Percentiles rank a stretch among this genome's conserved stretches.
phyloP scores from a whole-genome alignment of 768 basidiomycete genomes.

The Lentinula sp. region DNA sequence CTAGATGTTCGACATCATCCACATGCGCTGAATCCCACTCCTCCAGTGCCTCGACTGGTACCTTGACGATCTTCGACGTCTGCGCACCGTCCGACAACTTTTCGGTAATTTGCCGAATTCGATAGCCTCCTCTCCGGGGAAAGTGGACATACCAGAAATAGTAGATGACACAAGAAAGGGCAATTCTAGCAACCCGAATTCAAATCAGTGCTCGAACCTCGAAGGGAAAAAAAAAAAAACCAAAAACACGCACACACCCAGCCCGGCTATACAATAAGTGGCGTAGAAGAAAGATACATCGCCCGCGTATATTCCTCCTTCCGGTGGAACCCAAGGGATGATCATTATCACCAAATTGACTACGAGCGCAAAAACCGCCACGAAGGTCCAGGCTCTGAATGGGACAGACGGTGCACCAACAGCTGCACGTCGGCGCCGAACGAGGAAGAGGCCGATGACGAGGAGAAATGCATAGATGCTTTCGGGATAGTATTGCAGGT shows the following conservation, averaged over 20 bases:
- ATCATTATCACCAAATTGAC: not conserved
- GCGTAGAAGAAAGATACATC: slow-evolving; percentile 33
- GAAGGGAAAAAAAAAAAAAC: not conserved
- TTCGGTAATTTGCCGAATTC: slow-evolving; percentile 39
- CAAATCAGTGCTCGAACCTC: not conserved
- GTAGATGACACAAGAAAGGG: slow-evolving; percentile 23
- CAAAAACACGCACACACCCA: slow-evolving; percentile 24
- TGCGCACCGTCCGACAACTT: slow-evolving; percentile 26
- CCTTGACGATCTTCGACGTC: slow-evolving; percentile 23
- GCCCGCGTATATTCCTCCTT: not conserved
- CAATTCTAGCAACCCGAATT: slow-evolving; percentile 16
- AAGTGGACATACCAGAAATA: slow-evolving; percentile 31
- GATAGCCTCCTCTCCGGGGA: slow-evolving; percentile 37
- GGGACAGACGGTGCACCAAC: not conserved
- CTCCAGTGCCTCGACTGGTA: slow-evolving; percentile 20
- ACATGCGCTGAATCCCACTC: slow-evolving; percentile 30
- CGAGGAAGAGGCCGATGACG: not conserved
- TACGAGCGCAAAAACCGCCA: not conserved
- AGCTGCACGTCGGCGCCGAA: not conserved
- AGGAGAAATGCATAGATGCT: not conserved
- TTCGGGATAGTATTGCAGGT: not conserved
- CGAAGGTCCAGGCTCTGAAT: not conserved
- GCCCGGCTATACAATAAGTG: slow-evolving; percentile 32
- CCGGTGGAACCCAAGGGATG: not conserved
- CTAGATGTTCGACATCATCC: slow-evolving; percentile 11